A percentile compares a stretch with the other conserved stretches of the same genome.
Conservation (phyloP, 2,329 filamentous ascomycete genomes). For the Chaetomium sp. region DNA sequence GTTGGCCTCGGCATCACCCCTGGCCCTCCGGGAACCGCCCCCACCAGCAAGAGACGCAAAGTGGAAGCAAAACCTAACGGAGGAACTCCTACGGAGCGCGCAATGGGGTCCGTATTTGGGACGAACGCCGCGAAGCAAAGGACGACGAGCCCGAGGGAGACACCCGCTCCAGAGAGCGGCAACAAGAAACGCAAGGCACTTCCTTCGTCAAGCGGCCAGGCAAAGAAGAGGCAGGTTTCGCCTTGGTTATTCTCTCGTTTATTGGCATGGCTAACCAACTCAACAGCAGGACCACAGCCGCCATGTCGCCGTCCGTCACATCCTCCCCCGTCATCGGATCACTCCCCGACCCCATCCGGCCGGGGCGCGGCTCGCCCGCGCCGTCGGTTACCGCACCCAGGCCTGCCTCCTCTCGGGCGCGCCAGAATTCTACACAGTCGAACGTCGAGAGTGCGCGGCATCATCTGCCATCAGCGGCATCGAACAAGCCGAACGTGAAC, state of each 20-base stretch:
- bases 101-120: slow-evolving; percentile 62
- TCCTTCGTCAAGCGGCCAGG: slow-evolving; percentile 65
- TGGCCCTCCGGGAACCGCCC: slow-evolving; percentile 51
- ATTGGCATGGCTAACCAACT: slow-evolving; percentile 22
- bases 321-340: slow-evolving; percentile 73
- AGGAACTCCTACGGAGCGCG: slow-evolving; percentile 64
- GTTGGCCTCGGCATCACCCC: slow-evolving; percentile 69
- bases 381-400: slow-evolving; percentile 58
- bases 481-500: slow-evolving; percentile 62
- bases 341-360: slow-evolving; percentile 62
- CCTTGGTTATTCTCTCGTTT: not conserved
- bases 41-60: slow-evolving; percentile 72
- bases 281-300: slow-evolving; percentile 42
- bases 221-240: slow-evolving; percentile 74
- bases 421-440: slow-evolving; percentile 73
- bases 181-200: slow-evolving; percentile 73
- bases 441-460: slow-evolving; percentile 56
- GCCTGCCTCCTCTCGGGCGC: slow-evolving; percentile 68
- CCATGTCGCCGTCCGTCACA: slow-evolving; percentile 69
- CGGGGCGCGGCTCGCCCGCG: slow-evolving; percentile 58
- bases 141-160: slow-evolving; percentile 67
- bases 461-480: slow-evolving; percentile 61
- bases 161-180: slow-evolving; percentile 63
- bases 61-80: slow-evolving; percentile 66
- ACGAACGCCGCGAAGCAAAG: slow-evolving; percentile 57